Conservation (phyloP, 1,139 yeast species). For the Suhomyces wounanorum region DNA sequence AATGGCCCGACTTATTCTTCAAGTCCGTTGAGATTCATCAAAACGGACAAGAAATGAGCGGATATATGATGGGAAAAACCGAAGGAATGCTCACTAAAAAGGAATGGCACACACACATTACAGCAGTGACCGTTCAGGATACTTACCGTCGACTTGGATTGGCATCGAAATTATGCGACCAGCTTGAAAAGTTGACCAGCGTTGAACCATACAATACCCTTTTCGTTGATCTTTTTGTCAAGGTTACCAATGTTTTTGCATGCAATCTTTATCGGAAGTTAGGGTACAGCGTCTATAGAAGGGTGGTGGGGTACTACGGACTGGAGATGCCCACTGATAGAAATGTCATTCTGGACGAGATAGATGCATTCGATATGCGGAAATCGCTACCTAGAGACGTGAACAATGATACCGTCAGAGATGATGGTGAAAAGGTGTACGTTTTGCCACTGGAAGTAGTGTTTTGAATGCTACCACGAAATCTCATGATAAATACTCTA, state of each 20-base stretch:
- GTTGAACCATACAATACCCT: conserved; percentile 69
- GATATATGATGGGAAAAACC: conserved; percentile 95
- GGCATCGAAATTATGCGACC: conserved; percentile 74
- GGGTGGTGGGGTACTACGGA: conserved; percentile 91
- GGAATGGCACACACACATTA: conserved; percentile 96
- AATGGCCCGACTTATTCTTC: conserved; percentile 91
- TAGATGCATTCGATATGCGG: conserved; percentile 90
- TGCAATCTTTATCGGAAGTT: conserved; percentile 78
- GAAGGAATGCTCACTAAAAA: conserved; percentile 68
- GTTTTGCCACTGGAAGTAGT: conserved; percentile 65
- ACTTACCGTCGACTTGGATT: conserved; percentile 82
- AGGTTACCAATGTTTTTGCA: conserved; percentile 80
- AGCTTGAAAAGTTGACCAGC: conserved; percentile 70
- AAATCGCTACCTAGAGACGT: conserved; percentile 60
- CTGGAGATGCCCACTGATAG: conserved; percentile 47
- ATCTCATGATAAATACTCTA: not conserved
- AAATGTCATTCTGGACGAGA: conserved; percentile 55
- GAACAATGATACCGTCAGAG: conserved; percentile 51
- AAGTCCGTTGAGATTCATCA: conserved; percentile 46
- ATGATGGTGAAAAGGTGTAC: conserved; percentile 57
- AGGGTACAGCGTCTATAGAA: conserved; percentile 80
- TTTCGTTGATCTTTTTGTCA: conserved; percentile 88
- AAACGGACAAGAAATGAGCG: conserved; percentile 46
- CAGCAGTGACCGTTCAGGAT: conserved; percentile 90
- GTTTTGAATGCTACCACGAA: conserved; percentile 28